Base-by-base conservation (phyloP, 176 grass and related monocot species). In the Coix lacrymajobi region DNA sequence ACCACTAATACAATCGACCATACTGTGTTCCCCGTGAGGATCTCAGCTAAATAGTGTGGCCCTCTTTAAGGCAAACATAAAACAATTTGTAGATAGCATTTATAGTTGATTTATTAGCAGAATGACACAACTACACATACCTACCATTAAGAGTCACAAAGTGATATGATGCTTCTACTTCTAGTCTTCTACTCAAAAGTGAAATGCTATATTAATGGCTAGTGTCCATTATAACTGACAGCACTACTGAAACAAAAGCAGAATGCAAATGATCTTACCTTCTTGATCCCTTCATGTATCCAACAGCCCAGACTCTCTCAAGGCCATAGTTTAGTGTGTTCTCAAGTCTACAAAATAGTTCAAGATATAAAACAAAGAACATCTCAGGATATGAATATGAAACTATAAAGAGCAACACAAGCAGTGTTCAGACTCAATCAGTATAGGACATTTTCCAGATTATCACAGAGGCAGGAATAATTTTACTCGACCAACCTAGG, bases 261-360 rank as follows among this genome's bases (percentile, higher is more conserved):
- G 65, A 57, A 61, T 46, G 66, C 74, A 54, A 64, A 66, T 51
- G 5, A 71, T 78, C 54, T 87, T 79, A 98, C 96, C 96, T 95
- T 85, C 96, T 95, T 71, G 96, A 98, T 78, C 96, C 96, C 80
- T 95, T 98, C 72, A 93, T 91, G 91, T 90, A 98, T 89, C 93
- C 96, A 56, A 98, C 45, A 75, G 96, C 91, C 96, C 96, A 98
- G 64, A 98, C 96, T 81, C 96, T 86, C 78, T 98, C 96, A 88
- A 98, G 93, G 69, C 93, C 93, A 83, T 98, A 98, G 85, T 98
- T 98, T 65, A 98, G 82, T 22, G 96, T 98, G 78, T 96, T 98
- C 49, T 98, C 96, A 75, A 98, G 91, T 86, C 96, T 98, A 88
- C 80, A 90, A 88, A 80, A 86, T 75, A 54, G 84, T 51, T 75